Evolutionary conservation across 805 yeast species (phyloP).

Genomic region (Kuraishia molischiana): DNA sequence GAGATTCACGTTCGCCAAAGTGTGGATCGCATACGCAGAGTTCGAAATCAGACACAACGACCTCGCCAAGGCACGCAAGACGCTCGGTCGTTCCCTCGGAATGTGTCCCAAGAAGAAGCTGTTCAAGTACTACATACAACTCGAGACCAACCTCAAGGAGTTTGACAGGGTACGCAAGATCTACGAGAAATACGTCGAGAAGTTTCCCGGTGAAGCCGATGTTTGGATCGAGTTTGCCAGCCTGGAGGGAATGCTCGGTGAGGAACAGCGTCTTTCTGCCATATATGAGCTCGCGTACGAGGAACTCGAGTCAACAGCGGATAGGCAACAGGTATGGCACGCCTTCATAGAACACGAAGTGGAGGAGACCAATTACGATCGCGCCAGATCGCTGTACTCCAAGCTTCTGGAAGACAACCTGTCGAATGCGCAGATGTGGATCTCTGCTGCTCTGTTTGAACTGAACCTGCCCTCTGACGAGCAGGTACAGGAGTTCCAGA

Average conservation of each 20-base stretch:
- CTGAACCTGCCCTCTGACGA: conserved; percentile 48
- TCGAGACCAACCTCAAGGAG: conserved; percentile 64
- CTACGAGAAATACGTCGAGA: conserved; percentile 56
- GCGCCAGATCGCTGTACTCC: conserved; percentile 43
- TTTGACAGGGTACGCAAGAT: conserved; percentile 72
- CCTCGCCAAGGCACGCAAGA: conserved; percentile 47
- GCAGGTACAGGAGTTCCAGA: conserved; percentile 30
- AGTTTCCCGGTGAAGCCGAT: conserved; percentile 26
- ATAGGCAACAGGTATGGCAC: conserved; percentile 6
- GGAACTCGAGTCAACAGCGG: conserved; percentile 2
- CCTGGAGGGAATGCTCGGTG: conserved; percentile 61
- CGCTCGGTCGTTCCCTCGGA: conserved; percentile 69
- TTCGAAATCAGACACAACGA: conserved; percentile 61
- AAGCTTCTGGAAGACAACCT: conserved; percentile 22
- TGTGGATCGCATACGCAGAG: conserved; percentile 65
- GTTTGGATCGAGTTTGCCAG: conserved; percentile 60
- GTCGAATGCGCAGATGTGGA: conserved; percentile 38
- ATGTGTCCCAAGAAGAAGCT: conserved; percentile 49
- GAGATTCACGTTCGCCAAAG: conserved; percentile 53
- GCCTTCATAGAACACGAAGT: conserved; percentile 47
- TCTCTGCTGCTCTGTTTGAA: conserved; percentile 64
- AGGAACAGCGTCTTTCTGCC: conserved; percentile 55
- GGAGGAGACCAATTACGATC: conserved; percentile 46
- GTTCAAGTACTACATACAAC: conserved; percentile 51
- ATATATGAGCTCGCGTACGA: conserved; percentile 40